A percentile compares a stretch with the other conserved stretches of the same genome.
phyloP scores from a whole-genome alignment of 768 basidiomycete genomes.

The Hirschioporus abietinus region DNA sequence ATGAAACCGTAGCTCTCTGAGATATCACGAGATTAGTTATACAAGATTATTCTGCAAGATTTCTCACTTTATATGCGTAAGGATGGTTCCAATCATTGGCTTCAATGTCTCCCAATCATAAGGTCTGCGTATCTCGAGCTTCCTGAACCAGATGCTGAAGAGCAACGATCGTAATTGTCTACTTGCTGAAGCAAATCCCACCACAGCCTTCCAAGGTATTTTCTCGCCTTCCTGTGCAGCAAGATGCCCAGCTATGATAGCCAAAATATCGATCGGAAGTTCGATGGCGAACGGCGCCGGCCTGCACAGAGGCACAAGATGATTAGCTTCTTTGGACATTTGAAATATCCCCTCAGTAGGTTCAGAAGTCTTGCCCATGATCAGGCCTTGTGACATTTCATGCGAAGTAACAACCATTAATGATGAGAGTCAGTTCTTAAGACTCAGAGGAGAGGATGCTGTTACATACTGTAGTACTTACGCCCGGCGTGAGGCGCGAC shows the following conservation, averaged over 20 bases:
- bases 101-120: neutral
- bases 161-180: neutral
- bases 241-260: neutral
- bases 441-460: too few relatives aligned
- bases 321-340: too few relatives aligned
- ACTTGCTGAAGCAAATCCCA: neutral
- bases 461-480: too few relatives aligned
- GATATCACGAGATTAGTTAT: neutral
- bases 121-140: neutral
- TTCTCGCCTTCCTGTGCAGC: neutral
- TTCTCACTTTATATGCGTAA: neutral
- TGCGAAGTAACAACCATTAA: too few relatives aligned
- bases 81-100: neutral
- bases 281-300: too few relatives aligned
- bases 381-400: too few relatives aligned
- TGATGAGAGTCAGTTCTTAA: too few relatives aligned
- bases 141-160: neutral
- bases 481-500: too few relatives aligned
- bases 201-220: neutral
- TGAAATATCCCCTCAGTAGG: too few relatives aligned
- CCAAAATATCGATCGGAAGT: neutral
- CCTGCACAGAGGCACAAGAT: too few relatives aligned
- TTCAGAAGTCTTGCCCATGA: too few relatives aligned
- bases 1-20: neutral
- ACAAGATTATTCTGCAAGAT: neutral